Conservation (phyloP, 148 eudicot species). For the Rhododendron kiyosumense region DNA sequence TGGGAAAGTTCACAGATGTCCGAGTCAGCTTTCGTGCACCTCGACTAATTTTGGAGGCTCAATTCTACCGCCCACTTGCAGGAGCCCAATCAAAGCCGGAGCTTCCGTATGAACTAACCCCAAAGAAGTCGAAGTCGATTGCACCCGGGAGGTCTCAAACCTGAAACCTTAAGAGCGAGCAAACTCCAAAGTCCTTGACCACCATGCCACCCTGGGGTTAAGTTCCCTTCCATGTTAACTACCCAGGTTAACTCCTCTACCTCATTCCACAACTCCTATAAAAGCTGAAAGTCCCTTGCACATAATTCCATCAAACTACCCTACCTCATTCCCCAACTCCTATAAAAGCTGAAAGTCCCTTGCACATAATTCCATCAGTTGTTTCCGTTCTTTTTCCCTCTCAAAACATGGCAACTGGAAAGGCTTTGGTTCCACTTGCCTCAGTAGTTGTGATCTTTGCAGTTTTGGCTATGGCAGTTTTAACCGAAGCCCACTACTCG, state of each 20-base stretch:
- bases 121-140: no score
- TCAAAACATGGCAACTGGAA: slow-evolving; percentile 4
- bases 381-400: not conserved
- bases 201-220: no score
- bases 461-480: not conserved
- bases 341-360: not conserved
- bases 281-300: not conserved
- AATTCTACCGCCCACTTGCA: no score
- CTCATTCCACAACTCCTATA: not conserved
- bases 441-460: slow-evolving; percentile 7
- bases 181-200: no score
- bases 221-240: not conserved
- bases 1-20: not conserved
- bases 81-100: no score
- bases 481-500: not conserved
- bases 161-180: no score
- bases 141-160: no score
- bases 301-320: not conserved
- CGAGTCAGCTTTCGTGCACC: no score
- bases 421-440: not conserved
- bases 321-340: not conserved
- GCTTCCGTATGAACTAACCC: no score
- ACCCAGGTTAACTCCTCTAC: not conserved
- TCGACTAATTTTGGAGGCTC: no score
- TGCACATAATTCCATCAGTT: not conserved